Evolutionary conservation across 768 basidiomycete species (phyloP).

Genomic region (Psilocybe cubensis): DNA sequence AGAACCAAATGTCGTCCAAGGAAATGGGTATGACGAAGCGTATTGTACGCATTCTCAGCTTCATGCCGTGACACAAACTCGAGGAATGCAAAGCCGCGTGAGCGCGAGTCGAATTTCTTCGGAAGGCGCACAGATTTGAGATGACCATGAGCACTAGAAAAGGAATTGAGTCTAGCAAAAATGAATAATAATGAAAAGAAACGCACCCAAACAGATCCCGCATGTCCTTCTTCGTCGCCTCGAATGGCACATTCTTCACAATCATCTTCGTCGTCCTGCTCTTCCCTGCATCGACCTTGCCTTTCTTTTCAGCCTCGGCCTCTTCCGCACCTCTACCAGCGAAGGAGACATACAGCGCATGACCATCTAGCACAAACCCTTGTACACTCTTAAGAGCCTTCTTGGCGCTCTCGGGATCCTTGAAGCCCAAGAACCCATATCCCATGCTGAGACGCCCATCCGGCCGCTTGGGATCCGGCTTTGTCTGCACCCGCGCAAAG

Average conservation of each 20-base stretch:
- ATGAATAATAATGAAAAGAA: neutral
- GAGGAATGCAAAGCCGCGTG: constrained; percentile 95
- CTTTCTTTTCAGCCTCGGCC: constrained; percentile 31
- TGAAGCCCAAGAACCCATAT: constrained; percentile 95
- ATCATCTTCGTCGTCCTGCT: constrained; percentile 90
- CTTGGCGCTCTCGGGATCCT: constrained; percentile 70
- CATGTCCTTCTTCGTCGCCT: constrained; percentile 92
- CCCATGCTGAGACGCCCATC: constrained; percentile 83
- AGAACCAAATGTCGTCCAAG: constrained; percentile 94
- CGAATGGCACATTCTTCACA: constrained; percentile 98
- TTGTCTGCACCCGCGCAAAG: constrained; percentile 91
- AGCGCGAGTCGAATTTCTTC: constrained; percentile 85
- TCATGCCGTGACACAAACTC: constrained; percentile 91
- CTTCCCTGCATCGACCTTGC: constrained; percentile 42
- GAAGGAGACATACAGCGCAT: constrained; percentile 81
- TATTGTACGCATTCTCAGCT: constrained; percentile 85
- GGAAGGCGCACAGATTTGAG: constrained; percentile 95
- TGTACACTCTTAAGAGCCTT: constrained; percentile 78
- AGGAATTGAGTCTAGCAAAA: constrained; percentile 2
- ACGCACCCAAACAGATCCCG: constrained; percentile 86
- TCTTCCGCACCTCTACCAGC: constrained; percentile 83
- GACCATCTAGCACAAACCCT: constrained; percentile 86
- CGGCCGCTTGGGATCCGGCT: constrained; percentile 81
- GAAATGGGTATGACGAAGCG: constrained; percentile 92
- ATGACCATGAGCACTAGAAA: constrained; percentile 78